Base-by-base conservation (phyloP, 441 rosid genomes). In the Erysimum cheiri region DNA sequence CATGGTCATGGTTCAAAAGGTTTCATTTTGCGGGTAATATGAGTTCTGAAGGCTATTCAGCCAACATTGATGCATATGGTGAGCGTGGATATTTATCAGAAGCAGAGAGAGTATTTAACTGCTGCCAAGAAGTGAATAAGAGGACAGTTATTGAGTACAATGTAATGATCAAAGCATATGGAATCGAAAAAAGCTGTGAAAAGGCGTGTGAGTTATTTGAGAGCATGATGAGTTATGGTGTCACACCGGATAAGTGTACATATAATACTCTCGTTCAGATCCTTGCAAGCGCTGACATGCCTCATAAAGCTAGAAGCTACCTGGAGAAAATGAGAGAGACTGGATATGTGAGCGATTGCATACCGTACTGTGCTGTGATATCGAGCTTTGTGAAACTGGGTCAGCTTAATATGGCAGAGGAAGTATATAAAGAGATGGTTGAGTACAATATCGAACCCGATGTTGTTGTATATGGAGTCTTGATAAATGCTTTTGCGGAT, bases 141-240 rank as follows among this genome's bases (percentile, higher is more conserved):
- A 81, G 84, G 31, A 87, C 86, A 24, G 91, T 88, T 50, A 81
- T 85, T 35, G 93, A 74, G 82, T 85, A 80, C 75, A 93, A 93
- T 73, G 97, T 87, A 77, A 88, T 87, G 93, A 83, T 91, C 49
- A 93, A 89, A 85, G 95, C 92, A 1, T 93, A 91, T 69, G 96
- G 98, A 49, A 83, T 84, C 33, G 80, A 76, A 33, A 85, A 83
- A 74, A 72, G 73, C 53, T 85, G 82, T 37, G 88, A 83, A 13
- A 82, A 85, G 75, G 93, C 95, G 26, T 85, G 95, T 67, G 77
- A 78, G 15, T 79, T 87, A 64, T 83, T 91, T 70, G 93, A 88
- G 70, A 81, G 91, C 76, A 91, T 89, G 90, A 81, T 71, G 72
- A 74, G 70, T 78, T 83, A 85, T n/a, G 84, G 86, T 14, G 83